phyloP scores from a whole-genome alignment of 306 rosid genomes.

The Sphenostylis stenocarpa region DNA sequence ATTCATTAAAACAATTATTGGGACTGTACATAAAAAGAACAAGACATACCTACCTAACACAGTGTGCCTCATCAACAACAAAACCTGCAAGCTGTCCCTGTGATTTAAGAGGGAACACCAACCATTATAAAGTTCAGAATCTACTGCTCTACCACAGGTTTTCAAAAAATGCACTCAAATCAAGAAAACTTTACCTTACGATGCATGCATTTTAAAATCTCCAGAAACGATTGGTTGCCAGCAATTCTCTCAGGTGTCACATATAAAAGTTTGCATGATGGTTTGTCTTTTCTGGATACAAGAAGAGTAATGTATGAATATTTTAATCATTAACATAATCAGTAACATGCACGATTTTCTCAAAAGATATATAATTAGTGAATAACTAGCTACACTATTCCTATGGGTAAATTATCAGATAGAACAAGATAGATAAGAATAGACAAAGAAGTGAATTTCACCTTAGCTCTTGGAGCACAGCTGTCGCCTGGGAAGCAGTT shows the following conservation, averaged over 20 bases:
- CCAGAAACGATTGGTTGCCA: conserved; percentile 67
- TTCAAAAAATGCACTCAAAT: conserved; percentile 16
- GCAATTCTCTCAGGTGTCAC: conserved; percentile 98
- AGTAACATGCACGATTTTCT: conserved; percentile 1
- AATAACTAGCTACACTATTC: not conserved
- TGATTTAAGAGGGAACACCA: conserved; percentile 42
- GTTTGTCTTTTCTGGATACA: conserved; percentile 77
- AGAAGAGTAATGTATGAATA: conserved; percentile 29
- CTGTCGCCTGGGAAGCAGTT: conserved; percentile 73
- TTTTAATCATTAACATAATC: not conserved
- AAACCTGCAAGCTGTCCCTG: conserved; percentile 90
- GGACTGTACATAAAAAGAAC: conserved; percentile 32
- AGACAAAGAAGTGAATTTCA: conserved; percentile 46
- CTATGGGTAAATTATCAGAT: conserved; percentile 5
- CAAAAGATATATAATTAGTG: not conserved
- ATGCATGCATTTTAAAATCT: conserved; percentile 70
- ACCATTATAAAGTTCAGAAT: conserved; percentile 30
- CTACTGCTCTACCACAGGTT: conserved; percentile 1
- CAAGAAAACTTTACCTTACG: conserved; percentile 56
- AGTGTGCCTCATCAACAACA: conserved; percentile 96
- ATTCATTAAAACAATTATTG: conserved; percentile 6
- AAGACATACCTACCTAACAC: conserved; percentile 90
- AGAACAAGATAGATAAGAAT: conserved; percentile 8
- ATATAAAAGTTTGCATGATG: conserved; percentile 94
- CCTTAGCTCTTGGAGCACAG: conserved; percentile 96